phyloP scores from a whole-genome alignment of 176 grass and related monocot genomes.

The Ampelocalamus luodianensis region DNA sequence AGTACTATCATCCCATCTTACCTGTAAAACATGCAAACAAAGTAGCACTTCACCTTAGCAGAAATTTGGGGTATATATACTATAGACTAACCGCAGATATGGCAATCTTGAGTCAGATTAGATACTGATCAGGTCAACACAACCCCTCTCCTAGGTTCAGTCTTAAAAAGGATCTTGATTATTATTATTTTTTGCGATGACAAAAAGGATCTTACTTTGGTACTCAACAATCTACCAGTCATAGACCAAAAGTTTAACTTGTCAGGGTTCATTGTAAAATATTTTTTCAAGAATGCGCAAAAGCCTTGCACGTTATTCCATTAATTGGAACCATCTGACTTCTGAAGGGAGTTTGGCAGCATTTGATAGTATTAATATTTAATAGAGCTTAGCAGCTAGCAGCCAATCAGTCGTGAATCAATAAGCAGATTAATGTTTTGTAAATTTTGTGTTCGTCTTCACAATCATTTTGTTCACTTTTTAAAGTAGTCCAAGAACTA shows the following conservation, averaged over 20 bases:
- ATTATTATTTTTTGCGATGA: no score
- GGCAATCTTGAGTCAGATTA: not conserved
- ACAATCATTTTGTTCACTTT: not conserved
- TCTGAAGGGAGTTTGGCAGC: not conserved
- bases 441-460: not conserved
- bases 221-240: not conserved
- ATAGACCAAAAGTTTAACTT: not conserved
- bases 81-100: slow-evolving; percentile 1
- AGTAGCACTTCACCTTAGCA: not conserved
- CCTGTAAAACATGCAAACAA: slow-evolving; percentile 58
- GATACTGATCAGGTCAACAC: not conserved
- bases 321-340: not conserved
- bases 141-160: slow-evolving; percentile 4
- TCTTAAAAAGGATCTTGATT: not conserved
- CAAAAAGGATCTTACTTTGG: slow-evolving; percentile 1
- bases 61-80: not conserved
- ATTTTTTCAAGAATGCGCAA: no score
- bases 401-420: not conserved
- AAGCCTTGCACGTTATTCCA: no score
- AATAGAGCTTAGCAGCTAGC: not conserved
- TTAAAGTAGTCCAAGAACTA: not conserved
- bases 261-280: not conserved
- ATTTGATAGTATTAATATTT: not conserved
- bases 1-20: slow-evolving; percentile 72
- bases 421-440: not conserved